phyloP scores from a whole-genome alignment of 2,329 filamentous ascomycete genomes.

The Emergomyces orientalis region DNA sequence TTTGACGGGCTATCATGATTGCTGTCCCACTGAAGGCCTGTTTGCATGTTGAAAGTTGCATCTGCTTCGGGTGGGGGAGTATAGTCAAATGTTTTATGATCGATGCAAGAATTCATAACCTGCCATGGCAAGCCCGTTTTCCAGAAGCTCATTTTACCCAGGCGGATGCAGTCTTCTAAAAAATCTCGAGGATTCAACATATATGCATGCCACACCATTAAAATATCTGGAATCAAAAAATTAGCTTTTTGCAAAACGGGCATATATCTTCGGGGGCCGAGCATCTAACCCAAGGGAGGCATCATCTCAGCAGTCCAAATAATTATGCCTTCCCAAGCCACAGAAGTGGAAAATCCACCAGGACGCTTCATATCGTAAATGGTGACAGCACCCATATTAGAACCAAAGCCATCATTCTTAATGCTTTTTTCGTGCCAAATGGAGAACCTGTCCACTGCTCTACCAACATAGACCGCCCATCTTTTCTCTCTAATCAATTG shows the following conservation, averaged over 20 bases:
- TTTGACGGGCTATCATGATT: conserved; percentile 43
- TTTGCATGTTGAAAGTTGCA: conserved; percentile 40
- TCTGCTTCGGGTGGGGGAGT: conserved; percentile 38
- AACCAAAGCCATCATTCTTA: conserved; percentile 12
- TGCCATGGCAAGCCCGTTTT: conserved; percentile 57
- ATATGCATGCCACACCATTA: conserved; percentile 73
- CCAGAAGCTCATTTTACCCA: conserved; percentile 50
- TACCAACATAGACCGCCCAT: conserved; percentile 60
- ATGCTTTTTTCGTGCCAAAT: conserved; percentile 50
- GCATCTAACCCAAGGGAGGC: conserved; percentile 49
- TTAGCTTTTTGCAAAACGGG: neutral
- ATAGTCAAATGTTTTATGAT: conserved; percentile 50
- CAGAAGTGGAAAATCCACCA: conserved; percentile 27
- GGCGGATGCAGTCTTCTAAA: conserved; percentile 61
- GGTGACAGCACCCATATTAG: conserved; percentile 11
- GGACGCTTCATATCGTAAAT: conserved; percentile 16
- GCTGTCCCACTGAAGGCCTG: conserved; percentile 52
- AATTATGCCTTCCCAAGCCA: conserved; percentile 19
- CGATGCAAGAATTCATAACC: conserved; percentile 49
- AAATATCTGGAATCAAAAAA: conserved; percentile 45
- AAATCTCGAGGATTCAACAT: conserved; percentile 69
- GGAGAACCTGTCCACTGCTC: conserved; percentile 59
- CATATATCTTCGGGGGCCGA: neutral
- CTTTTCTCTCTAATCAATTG: conserved; percentile 58
- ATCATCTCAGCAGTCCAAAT: conserved; percentile 38